Evolutionary conservation across 495 filamentous ascomycete genomes (phyloP).

Genomic region (Aspergillus ostianus): DNA sequence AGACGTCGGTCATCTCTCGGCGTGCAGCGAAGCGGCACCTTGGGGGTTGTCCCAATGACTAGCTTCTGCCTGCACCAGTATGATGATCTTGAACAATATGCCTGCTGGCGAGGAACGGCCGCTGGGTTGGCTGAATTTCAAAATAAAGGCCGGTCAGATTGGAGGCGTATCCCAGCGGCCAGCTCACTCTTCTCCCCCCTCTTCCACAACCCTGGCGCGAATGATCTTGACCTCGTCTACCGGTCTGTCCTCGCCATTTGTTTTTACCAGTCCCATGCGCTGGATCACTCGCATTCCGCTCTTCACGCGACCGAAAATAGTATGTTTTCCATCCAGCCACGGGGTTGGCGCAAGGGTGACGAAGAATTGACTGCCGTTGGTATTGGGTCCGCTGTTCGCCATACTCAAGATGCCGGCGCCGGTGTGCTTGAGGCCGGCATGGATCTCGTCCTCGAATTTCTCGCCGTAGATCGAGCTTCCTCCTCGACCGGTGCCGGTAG

Average conservation of each 20-base stretch:
- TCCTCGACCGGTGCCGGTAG: conserved; percentile 91
- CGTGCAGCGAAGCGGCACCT: conserved; percentile 1
- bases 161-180: neutral
- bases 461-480: conserved; percentile 89
- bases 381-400: conserved; percentile 93
- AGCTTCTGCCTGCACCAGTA: neutral
- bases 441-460: conserved; percentile 93
- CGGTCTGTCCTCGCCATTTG: conserved; percentile 75
- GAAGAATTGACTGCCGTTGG: conserved; percentile 87
- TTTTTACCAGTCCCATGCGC: conserved; percentile 89
- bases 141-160: neutral
- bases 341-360: conserved; percentile 93
- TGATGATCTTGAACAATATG: neutral
- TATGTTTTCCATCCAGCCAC: conserved; percentile 97
- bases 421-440: conserved; percentile 76
- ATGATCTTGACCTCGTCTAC: conserved; percentile 80
- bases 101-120: neutral
- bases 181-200: conserved; percentile 45
- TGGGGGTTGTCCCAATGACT: neutral
- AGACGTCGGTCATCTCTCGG: neutral
- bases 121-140: neutral
- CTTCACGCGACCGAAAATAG: conserved; percentile 93
- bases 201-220: conserved; percentile 63
- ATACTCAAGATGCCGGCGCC: conserved; percentile 92
- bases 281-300: conserved; percentile 78